Percentiles rank a stretch among this genome's conserved stretches.
These are phyloP conservation scores for Candida qinlingensis DNA, from an alignment of 805 yeast species.

Conservation along the genomic window DNA sequence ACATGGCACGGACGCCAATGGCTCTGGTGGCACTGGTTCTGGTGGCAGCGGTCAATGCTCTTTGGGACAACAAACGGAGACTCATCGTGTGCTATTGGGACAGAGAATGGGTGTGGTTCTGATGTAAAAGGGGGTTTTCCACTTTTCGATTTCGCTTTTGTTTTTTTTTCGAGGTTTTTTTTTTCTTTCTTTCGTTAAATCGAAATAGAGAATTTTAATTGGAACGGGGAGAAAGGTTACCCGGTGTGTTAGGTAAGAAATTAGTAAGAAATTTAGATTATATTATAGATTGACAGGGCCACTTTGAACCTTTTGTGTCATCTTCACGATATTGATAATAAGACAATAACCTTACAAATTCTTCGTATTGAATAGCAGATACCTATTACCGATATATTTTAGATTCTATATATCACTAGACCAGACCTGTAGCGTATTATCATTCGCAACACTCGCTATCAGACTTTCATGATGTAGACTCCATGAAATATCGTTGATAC, in stretches of 20 bases:
- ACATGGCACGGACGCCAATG: conserved; percentile 60
- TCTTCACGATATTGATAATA: too few species aligned
- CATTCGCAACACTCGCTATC: conserved; percentile 73
- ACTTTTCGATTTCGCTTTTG: background rate
- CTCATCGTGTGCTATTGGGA: conserved; percentile 5
- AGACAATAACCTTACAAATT: too few species aligned
- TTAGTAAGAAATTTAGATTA: background rate
- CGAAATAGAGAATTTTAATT: conserved; percentile 2
- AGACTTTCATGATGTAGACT: conserved; percentile 59
- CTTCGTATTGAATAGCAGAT: too few species aligned
- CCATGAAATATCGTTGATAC: conserved; percentile 84
- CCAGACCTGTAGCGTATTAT: conserved; percentile 87
- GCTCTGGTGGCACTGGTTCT: conserved; percentile 30
- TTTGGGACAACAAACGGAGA: conserved; percentile 8
- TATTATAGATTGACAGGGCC: too few species aligned
- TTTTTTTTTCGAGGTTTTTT: background rate
- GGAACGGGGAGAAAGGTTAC: background rate
- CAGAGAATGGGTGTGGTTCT: background rate
- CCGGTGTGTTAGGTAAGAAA: background rate
- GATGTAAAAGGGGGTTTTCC: conserved; percentile 1
- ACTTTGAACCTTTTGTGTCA: too few species aligned
- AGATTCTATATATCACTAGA: background rate
- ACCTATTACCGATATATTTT: background rate
- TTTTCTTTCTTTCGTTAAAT: background rate
- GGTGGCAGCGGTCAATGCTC: conserved; percentile 4